phyloP scores from a whole-genome alignment of 768 basidiomycete genomes.

The Lactifluus piperatus region DNA sequence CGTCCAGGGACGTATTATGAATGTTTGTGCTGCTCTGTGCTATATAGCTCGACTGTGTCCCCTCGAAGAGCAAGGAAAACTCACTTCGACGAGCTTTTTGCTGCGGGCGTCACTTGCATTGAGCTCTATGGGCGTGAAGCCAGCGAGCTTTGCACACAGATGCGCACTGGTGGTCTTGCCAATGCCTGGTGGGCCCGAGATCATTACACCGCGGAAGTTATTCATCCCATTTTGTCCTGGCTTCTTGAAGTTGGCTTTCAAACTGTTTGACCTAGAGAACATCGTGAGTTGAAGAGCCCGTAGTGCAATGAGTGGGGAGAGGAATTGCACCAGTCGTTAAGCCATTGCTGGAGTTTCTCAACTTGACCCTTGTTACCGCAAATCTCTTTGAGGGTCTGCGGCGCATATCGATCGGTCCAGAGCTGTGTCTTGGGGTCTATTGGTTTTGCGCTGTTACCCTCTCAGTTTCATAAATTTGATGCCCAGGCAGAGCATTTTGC shows the following conservation, averaged over 20 bases:
- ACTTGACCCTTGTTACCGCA: slow-evolving; percentile 93
- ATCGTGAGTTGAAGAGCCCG: neutral
- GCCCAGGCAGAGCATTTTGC: slow-evolving; percentile 7
- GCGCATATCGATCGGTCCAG: slow-evolving; percentile 96
- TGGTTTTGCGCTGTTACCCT: slow-evolving; percentile 25
- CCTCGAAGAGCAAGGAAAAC: slow-evolving; percentile 3
- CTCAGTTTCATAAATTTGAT: neutral
- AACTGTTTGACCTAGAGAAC: slow-evolving; percentile 53
- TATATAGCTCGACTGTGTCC: neutral
- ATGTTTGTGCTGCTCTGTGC: slow-evolving; percentile 80
- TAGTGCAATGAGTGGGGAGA: neutral
- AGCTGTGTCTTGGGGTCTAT: slow-evolving; percentile 54
- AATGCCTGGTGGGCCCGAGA: slow-evolving; percentile 93
- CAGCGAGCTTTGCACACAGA: slow-evolving; percentile 80
- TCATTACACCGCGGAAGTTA: slow-evolving; percentile 73
- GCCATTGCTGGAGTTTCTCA: slow-evolving; percentile 83
- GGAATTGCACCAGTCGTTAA: slow-evolving; percentile 68
- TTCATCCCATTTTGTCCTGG: slow-evolving; percentile 90
- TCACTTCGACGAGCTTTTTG: slow-evolving; percentile 92
- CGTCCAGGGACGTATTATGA: slow-evolving; percentile 81
- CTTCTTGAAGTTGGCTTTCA: slow-evolving; percentile 80
- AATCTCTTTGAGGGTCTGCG: slow-evolving; percentile 76
- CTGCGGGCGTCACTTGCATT: slow-evolving; percentile 95
- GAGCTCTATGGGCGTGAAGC: slow-evolving; percentile 88
- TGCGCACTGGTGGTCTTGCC: slow-evolving; percentile 98